phyloP scores from a whole-genome alignment of 2,329 filamentous ascomycete species.

The Tolypocladium endophyticum region DNA sequence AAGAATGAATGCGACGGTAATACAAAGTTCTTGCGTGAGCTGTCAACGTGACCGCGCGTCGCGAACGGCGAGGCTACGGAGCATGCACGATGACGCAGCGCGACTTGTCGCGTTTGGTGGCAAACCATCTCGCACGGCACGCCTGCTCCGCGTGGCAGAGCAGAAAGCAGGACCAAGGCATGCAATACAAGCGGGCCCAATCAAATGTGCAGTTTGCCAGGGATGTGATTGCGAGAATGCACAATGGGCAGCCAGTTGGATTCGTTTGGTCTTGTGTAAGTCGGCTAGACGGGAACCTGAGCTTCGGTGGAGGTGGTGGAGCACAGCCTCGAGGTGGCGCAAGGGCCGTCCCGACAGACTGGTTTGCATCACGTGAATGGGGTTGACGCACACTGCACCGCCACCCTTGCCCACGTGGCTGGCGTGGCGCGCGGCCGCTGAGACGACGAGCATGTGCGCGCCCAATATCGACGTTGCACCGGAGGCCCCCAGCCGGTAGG shows the following conservation, averaged over 20 bases:
- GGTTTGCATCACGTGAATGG: not conserved
- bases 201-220: not conserved
- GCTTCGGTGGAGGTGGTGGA: not conserved
- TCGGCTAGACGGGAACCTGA: not conserved
- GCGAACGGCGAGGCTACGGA: not conserved
- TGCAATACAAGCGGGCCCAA: not conserved
- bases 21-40: not conserved
- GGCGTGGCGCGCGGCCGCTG: not conserved
- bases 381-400: not conserved
- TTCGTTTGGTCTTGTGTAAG: not conserved
- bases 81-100: not conserved
- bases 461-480: not conserved
- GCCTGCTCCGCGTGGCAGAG: not conserved
- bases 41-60: not conserved
- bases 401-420: not conserved
- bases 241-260: not conserved
- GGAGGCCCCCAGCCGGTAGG: not conserved
- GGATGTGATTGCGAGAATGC: not conserved
- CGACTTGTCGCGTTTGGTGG: not conserved
- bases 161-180: not conserved
- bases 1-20: not conserved
- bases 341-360: slow-evolving; percentile 1
- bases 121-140: not conserved
- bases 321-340: not conserved
- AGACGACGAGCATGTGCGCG: not conserved